These are phyloP conservation scores for Dispira parvispora DNA, from an alignment of 192 early-diverging fungal species.

Conservation along the genomic window DNA sequence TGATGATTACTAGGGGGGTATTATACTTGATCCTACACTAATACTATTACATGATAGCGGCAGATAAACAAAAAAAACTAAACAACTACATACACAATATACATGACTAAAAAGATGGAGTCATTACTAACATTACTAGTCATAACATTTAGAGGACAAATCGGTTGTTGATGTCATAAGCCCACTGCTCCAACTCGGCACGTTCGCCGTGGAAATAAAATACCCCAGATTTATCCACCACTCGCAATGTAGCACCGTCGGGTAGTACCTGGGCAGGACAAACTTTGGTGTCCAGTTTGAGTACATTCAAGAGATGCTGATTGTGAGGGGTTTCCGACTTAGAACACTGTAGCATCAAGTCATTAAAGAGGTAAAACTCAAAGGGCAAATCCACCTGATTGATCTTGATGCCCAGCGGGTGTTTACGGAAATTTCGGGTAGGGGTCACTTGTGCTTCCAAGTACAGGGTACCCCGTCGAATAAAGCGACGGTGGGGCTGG, in stretches of 20 bases:
- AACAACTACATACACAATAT: too few relatives aligned
- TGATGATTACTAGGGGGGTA: too few relatives aligned
- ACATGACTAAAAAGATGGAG: too few relatives aligned
- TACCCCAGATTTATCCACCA: slow-evolving; percentile 20
- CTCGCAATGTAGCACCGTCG: slow-evolving; percentile 20
- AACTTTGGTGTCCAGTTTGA: slow-evolving; percentile 19
- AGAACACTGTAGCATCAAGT: slow-evolving; percentile 42
- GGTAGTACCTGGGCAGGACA: slow-evolving; percentile 19
- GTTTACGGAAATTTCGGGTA: slow-evolving; percentile 22
- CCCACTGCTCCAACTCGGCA: slow-evolving; percentile 20
- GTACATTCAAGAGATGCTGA: slow-evolving; percentile 17
- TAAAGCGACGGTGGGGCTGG: slow-evolving; percentile 32
- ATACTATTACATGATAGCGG: too few relatives aligned
- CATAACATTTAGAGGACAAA: slow-evolving; percentile 12
- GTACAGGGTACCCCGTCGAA: slow-evolving; percentile 30
- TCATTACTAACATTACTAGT: too few relatives aligned
- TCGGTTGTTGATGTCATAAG: slow-evolving; percentile 24
- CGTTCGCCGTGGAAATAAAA: slow-evolving; percentile 22
- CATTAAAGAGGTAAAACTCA: slow-evolving; percentile 51
- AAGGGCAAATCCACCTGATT: slow-evolving; percentile 22
- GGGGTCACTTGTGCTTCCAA: slow-evolving; percentile 20
- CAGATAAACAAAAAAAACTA: too few relatives aligned
- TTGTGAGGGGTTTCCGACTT: slow-evolving; percentile 21
- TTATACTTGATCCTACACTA: too few relatives aligned
- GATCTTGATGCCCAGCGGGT: slow-evolving; percentile 10